Percentiles rank a stretch among this genome's conserved stretches.
These are phyloP conservation scores for Diaporthe sp. DNA, from an alignment of 2,329 filamentous ascomycete species.

Conservation along the genomic window DNA sequence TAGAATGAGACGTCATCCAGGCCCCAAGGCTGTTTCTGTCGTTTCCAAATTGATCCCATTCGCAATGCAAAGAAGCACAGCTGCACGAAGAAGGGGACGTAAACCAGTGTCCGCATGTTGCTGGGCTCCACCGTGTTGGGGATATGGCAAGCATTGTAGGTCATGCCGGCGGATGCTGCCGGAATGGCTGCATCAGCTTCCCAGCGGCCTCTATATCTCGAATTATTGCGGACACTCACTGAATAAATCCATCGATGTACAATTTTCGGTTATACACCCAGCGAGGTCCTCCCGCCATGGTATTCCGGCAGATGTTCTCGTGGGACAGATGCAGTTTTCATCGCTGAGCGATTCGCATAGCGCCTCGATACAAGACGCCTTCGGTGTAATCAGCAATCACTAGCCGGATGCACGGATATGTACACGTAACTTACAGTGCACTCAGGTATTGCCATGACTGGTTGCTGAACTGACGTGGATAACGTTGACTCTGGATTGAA, in stretches of 20 bases:
- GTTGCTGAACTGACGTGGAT: not conserved
- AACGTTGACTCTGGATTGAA: not conserved
- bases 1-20: constrained; percentile 3
- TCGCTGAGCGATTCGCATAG: not conserved
- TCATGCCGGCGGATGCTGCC: constrained; percentile 16
- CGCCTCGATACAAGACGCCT: constrained; percentile 6
- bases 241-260: not conserved
- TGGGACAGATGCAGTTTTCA: constrained; percentile 7
- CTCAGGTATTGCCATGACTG: not conserved
- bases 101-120: constrained; percentile 2
- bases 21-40: constrained; percentile 13
- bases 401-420: too few species aligned
- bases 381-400: not conserved
- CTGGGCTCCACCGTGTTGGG: constrained; percentile 14
- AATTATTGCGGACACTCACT: not conserved
- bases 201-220: not conserved
- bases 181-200: not conserved
- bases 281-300: constrained; percentile 6
- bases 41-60: not conserved
- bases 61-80: constrained; percentile 5
- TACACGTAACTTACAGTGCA: not conserved
- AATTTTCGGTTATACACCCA: constrained; percentile 2
- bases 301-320: constrained; percentile 1
- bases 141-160: not conserved
- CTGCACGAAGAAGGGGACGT: not conserved